Percentiles rank a stretch among this genome's conserved stretches.
Conservation (phyloP, 2,329 filamentous ascomycete species). For the Chrysoporthe cubensis region DNA sequence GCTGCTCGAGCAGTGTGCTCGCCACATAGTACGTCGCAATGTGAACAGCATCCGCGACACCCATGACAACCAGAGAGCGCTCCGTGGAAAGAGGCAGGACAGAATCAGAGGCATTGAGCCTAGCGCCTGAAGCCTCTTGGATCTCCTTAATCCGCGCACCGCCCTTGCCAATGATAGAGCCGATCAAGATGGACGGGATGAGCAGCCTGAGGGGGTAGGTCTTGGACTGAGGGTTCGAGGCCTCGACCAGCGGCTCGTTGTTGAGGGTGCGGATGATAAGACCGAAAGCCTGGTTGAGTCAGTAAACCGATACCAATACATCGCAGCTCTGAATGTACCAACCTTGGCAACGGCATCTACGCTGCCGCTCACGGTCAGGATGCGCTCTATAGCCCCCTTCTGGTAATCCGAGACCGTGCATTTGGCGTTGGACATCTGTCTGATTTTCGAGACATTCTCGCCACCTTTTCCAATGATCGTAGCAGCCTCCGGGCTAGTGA, state of each 20-base stretch:
- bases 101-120: conserved; percentile 93
- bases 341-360: conserved; percentile 98
- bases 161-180: conserved; percentile 97
- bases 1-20: conserved; percentile 95
- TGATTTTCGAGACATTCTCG: conserved; percentile 97
- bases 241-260: conserved; percentile 86
- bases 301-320: conserved; percentile 18
- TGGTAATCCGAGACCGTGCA: conserved; percentile 99
- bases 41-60: conserved; percentile 96
- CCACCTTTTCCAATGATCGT: conserved; percentile 98
- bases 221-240: conserved; percentile 93
- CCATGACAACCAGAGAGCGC: conserved; percentile 95
- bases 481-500: conserved; percentile 94
- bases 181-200: conserved; percentile 95
- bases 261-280: conserved; percentile 97
- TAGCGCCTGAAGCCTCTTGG: conserved; percentile 94
- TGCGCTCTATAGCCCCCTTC: conserved; percentile 94
- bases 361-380: conserved; percentile 93
- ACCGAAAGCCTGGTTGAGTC: conserved; percentile 75
- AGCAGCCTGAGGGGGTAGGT: conserved; percentile 95
- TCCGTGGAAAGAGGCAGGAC: conserved; percentile 94
- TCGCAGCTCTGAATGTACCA: conserved; percentile 37
- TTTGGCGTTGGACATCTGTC: conserved; percentile 92
- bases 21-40: conserved; percentile 99
- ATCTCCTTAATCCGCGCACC: conserved; percentile 97